Base-by-base conservation (phyloP, 345 rosid species). In the Ceriops zippeliana region DNA sequence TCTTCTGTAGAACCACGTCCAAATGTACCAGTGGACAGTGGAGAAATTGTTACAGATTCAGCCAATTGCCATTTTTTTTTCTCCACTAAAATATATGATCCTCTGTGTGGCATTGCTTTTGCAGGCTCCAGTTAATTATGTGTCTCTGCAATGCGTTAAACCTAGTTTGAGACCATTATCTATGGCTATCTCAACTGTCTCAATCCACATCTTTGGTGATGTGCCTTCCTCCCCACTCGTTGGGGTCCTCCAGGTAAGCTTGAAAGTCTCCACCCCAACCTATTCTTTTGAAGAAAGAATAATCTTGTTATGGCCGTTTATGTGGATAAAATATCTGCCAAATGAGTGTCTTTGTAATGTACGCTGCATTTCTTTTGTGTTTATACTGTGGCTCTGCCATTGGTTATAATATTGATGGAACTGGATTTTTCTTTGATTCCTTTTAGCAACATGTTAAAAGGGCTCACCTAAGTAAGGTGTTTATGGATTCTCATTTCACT, bases 181-280 rank as follows among this genome's bases (percentile, higher is more conserved):
- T 64, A 92, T 92, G 95, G 98, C 96, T 56, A 73, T 82, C 49
- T 90, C 98, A 47, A 92, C 96, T 6, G 96, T 92, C 35, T 80
- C 92, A 61, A 90, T 92, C 59, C 98, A 92, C 75, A 68, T 90
- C 63, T 88, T 92, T 68, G 98, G 98, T 6, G 98, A 92, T 78
- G 95, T 92, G 57, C 98, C 98, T 79, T 90, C 98, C 59, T 90
- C 98, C 2, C 98, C 98, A 26, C 95, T 92, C 65, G 95, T 85
- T 72, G 98, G 98, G 38, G 82, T 83, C 66, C 79, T 92, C 67
- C 89, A 92, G 97, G 97, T 86, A 22, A 31, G 66, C 37, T 49
- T 52, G 24, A 26, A 70, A 7, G 15, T 19, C 24, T 42, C 49
- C 17, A 2, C 19, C 5, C 49, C 49, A 42, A 42, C 49, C 49